Conservation (phyloP, 768 basidiomycete genomes). For the Phallus indusiatus region DNA sequence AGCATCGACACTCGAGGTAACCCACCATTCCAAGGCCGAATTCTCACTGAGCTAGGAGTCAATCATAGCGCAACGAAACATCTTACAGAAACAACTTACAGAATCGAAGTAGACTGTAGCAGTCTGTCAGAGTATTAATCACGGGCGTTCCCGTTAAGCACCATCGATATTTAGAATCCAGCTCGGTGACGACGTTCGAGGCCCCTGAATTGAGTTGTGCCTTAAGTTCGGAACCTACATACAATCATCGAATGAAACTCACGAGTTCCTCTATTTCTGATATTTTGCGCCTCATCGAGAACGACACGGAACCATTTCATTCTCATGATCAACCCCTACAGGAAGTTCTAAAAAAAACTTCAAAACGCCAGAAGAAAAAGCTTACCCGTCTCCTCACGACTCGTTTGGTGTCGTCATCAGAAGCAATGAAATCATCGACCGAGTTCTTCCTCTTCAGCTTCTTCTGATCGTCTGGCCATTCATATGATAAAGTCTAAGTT, state of each 20-base stretch:
- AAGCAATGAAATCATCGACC: conserved; percentile 18
- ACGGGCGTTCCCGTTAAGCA: conserved; percentile 62
- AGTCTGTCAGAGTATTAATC: conserved; percentile 50
- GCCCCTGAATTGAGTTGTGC: conserved; percentile 26
- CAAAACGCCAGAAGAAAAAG: conserved; percentile 5
- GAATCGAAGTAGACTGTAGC: conserved; percentile 37
- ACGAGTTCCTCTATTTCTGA: conserved; percentile 36
- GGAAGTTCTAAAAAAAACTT: neutral
- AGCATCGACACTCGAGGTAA: neutral
- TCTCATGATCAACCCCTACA: conserved; percentile 38
- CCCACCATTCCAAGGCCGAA: conserved; percentile 26
- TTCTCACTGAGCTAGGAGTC: conserved; percentile 12
- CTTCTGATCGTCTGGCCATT: conserved; percentile 45
- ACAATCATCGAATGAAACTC: conserved; percentile 13
- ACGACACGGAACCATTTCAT: conserved; percentile 46
- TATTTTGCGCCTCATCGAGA: conserved; percentile 48
- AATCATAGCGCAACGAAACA: neutral
- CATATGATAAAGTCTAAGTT: conserved; percentile 41
- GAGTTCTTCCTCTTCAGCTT: conserved; percentile 28
- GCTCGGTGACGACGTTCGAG: conserved; percentile 44
- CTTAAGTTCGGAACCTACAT: neutral
- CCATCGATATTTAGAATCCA: conserved; percentile 52
- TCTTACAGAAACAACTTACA: conserved; percentile 6
- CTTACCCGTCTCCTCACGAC: conserved; percentile 20
- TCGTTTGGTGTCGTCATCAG: conserved; percentile 14